Evolutionary conservation across 345 rosid species (phyloP).

Genomic region (Zanthoxylum bungeanum): DNA sequence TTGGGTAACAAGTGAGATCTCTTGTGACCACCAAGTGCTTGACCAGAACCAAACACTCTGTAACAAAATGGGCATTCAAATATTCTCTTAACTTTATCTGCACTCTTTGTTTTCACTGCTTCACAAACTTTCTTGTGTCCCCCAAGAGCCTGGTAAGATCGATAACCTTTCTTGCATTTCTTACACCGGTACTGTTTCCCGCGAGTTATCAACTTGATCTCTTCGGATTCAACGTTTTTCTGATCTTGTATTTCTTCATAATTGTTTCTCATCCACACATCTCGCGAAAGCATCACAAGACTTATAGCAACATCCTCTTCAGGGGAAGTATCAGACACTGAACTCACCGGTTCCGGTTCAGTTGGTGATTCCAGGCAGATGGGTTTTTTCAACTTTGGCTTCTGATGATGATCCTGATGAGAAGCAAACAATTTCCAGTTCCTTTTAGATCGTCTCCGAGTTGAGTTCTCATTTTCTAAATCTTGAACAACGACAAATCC

Average conservation of each 20-base stretch:
- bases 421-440: slow-evolving; percentile 14
- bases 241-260: slow-evolving; percentile 9
- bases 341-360: slow-evolving; percentile 82
- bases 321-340: slow-evolving; percentile 62
- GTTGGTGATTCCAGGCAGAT: slow-evolving; percentile 25
- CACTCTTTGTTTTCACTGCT: slow-evolving; percentile 19
- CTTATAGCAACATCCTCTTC: slow-evolving; percentile 87
- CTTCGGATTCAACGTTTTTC: slow-evolving; percentile 24
- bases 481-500: slow-evolving; percentile 45
- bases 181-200: slow-evolving; percentile 44
- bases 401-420: slow-evolving; percentile 16
- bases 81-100: slow-evolving; percentile 25
- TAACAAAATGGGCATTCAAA: slow-evolving; percentile 63
- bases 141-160: slow-evolving; percentile 51
- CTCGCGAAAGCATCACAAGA: slow-evolving; percentile 94
- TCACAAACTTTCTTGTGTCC: slow-evolving; percentile 40
- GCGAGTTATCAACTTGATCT: slow-evolving; percentile 29
- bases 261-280: slow-evolving; percentile 49
- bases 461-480: slow-evolving; percentile 69
- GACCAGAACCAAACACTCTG: slow-evolving; percentile 67
- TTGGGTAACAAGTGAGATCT: slow-evolving; percentile 56
- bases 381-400: slow-evolving; percentile 18
- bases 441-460: slow-evolving; percentile 57
- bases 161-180: slow-evolving; percentile 51
- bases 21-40: slow-evolving; percentile 83